A percentile compares a stretch with the other conserved stretches of the same genome.
phyloP scores from a whole-genome alignment of 2,329 filamentous ascomycete species.

The Alternaria arborescens region DNA sequence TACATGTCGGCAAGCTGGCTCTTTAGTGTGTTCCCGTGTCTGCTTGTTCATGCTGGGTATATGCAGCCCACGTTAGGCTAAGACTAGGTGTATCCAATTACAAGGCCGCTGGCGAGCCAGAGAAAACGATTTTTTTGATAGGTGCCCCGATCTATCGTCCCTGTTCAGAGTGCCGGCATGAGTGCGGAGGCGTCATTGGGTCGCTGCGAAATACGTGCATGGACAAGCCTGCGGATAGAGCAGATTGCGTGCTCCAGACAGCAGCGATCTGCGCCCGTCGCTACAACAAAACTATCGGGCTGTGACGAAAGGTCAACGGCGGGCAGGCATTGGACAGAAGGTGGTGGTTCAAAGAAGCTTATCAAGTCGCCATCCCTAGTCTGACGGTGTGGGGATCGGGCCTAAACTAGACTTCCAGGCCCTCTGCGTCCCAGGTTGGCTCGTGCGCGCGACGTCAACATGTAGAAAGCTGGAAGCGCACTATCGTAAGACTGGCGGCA shows the following conservation, averaged over 20 bases:
- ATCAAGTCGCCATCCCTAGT: slow-evolving; percentile 36
- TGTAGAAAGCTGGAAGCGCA: background rate
- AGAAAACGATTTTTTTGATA: slow-evolving; percentile 40
- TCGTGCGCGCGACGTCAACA: slow-evolving; percentile 15
- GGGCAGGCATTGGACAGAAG: slow-evolving; percentile 27
- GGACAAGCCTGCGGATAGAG: slow-evolving; percentile 27
- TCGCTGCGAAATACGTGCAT: slow-evolving; percentile 20
- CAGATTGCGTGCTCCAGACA: slow-evolving; percentile 33
- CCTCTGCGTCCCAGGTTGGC: slow-evolving; percentile 16
- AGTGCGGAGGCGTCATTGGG: slow-evolving; percentile 30
- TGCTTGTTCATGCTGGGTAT: slow-evolving; percentile 49
- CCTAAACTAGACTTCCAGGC: slow-evolving; percentile 14
- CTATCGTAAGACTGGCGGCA: background rate
- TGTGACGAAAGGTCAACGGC: slow-evolving; percentile 10
- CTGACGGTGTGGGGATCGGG: slow-evolving; percentile 29
- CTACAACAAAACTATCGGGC: slow-evolving; percentile 15
- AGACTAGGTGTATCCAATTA: slow-evolving; percentile 34
- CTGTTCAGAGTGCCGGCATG: slow-evolving; percentile 30
- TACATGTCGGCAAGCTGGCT: slow-evolving; percentile 21
- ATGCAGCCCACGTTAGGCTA: slow-evolving; percentile 38
- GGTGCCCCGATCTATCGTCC: slow-evolving; percentile 25
- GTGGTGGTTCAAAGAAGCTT: slow-evolving; percentile 40
- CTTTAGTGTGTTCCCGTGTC: slow-evolving; percentile 50
- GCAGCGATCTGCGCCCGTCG: slow-evolving; percentile 21
- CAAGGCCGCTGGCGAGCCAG: slow-evolving; percentile 26